Base-by-base conservation (phyloP, 2,329 filamentous ascomycete species). In the Triangularia verruculosa region DNA sequence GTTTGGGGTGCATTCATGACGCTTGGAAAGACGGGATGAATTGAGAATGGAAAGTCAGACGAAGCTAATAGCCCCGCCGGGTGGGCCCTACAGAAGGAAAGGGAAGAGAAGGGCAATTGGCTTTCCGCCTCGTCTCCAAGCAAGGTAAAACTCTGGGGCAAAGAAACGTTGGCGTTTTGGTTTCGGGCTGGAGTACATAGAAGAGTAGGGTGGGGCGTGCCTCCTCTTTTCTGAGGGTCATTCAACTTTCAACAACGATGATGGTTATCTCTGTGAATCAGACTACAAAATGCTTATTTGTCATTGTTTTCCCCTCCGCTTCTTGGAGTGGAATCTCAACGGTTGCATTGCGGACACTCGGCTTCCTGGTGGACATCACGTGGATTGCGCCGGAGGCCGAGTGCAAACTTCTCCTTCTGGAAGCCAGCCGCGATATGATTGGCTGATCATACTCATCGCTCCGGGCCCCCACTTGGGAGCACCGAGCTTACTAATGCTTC, bases 351-450 rank as follows among this genome's bases (percentile, higher is more conserved):
- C n/a, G 39, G 39, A 20, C 39, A 47, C 39, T 47, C 39, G 39
- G 39, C 39, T 47, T 39, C 15, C 15, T 39, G 34, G 34, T 39
- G 15, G n/a, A 47, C n/a, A 20, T 47, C n/a, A 17, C 39, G 51
- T 27, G 60, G 58, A 25, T 28, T 59, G 57, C 51, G 51, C 51
- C 51, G 51, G 51, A 54, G 22, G 51, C 51, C 24, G 51, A 54
- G 51, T 25, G 24, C 51, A 63, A 67, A 68, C 69, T 73, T 67
- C 71, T 73, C 68, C 68, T 73, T 73, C 67, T 56, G 71, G 71
- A 72, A 66, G 65, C 47, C 63, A 61, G 57, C 56, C 47, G 20
- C 12, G 11, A 27, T 68, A 61, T 70, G 61, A 72, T 72, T 73
- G 51, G 71, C 34, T 62, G 32, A 58, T 22, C 12, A 11, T 11